Base-by-base conservation (phyloP, 2,329 filamentous ascomycete genomes). In the Didymella sp. region DNA sequence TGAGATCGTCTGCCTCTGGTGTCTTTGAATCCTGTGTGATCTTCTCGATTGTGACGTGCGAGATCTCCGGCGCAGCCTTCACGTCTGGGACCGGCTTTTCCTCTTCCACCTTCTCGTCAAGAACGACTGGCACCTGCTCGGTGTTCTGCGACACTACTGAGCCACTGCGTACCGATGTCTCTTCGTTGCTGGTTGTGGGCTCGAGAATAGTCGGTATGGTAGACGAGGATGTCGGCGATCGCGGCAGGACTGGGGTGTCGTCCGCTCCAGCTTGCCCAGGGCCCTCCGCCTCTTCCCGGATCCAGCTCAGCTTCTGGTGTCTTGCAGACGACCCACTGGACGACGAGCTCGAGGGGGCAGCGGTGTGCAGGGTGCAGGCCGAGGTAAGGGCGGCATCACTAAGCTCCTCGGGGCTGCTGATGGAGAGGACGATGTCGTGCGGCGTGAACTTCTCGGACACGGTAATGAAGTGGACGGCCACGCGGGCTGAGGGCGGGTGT, bases 231-330 rank as follows among this genome's bases (percentile, higher is more conserved):
- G 70, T 66, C 8, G 59, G 40, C 15, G 70, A 64, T n/a, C 64
- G 63, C 54, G 48, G 51, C 51, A 48, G 15, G 58, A 25, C 33
- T 1, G 62, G 35, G 37, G 47, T 56, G 43, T 69, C 66, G 27
- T 69, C 64, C 21, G 37, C 60, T 8, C 52, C 63, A 6, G 54
- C 57, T 48, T 69, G 85, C 80, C 61, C 85, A 33, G 57, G 56
- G 77, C 96, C 92, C 71, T 96, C 92, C 51, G 89, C 90, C 78
- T 95, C 91, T 77, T 98, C 95, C n/a, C 89, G 88, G 73, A 98
- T 97, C 78, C 96, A 94, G 79, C 94, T 89, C 67, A 98, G 80
- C 64, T 91, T 88, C 68, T 89, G 86, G 70, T 88, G 84, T 57
- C 89, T 86, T 63, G 92, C 81, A 62, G 92, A 81, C 5, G 92